Evolutionary conservation across 495 filamentous ascomycete species (phyloP).

Genomic region (Xylaria grammica): DNA sequence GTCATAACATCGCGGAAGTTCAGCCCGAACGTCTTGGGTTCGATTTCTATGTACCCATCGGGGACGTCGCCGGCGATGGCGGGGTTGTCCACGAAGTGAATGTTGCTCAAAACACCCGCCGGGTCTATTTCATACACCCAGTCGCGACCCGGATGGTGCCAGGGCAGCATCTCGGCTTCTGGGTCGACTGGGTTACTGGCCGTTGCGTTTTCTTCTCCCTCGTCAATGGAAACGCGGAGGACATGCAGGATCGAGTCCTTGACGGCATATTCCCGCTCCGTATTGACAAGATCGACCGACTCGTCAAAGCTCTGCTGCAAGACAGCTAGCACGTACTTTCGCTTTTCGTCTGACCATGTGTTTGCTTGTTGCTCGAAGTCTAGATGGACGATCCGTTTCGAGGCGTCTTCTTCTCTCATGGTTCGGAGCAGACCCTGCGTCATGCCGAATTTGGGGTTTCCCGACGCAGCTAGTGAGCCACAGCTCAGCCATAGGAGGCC

Average conservation of each 20-base stretch:
- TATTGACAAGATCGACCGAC: background rate
- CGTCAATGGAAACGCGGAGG: slow-evolving; percentile 19
- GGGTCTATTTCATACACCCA: slow-evolving; percentile 21
- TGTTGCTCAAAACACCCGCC: slow-evolving; percentile 23
- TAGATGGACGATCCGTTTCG: slow-evolving; percentile 24
- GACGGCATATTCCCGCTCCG: slow-evolving; percentile 32
- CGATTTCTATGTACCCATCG: slow-evolving; percentile 37
- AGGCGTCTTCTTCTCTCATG: slow-evolving; percentile 20
- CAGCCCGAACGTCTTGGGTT: slow-evolving; percentile 37
- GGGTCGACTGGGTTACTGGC: background rate
- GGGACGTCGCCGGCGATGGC: background rate
- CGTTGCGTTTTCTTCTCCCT: slow-evolving; percentile 6
- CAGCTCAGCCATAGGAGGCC: slow-evolving; percentile 29
- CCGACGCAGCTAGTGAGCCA: slow-evolving; percentile 12
- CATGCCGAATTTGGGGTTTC: slow-evolving; percentile 9
- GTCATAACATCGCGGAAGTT: slow-evolving; percentile 55
- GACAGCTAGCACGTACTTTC: slow-evolving; percentile 3
- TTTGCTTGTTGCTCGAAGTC: slow-evolving; percentile 20
- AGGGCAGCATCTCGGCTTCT: slow-evolving; percentile 11
- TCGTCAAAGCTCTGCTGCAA: slow-evolving; percentile 21
- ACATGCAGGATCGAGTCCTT: slow-evolving; percentile 25
- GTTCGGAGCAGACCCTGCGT: slow-evolving; percentile 26
- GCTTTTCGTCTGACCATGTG: slow-evolving; percentile 20
- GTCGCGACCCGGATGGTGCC: slow-evolving; percentile 13
- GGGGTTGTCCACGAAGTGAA: slow-evolving; percentile 24